Conservation (phyloP, 129 eudicot genomes). For the Logfia minima region DNA sequence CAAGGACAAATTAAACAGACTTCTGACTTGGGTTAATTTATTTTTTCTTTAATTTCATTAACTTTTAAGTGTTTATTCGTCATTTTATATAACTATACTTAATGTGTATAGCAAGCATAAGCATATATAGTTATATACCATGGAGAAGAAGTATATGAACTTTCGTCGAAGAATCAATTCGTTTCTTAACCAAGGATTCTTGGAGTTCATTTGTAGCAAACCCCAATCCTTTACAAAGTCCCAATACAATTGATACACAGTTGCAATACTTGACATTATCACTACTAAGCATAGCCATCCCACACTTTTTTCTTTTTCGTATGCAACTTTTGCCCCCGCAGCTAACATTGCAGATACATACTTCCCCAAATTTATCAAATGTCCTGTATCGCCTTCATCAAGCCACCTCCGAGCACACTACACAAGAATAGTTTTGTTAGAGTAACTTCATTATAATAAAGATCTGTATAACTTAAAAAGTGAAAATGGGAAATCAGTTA, state of each 20-base stretch:
- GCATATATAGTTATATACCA: constrained; percentile 42
- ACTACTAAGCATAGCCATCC: constrained; percentile 84
- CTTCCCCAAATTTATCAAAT: constrained; percentile 78
- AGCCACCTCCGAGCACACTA: constrained; percentile 99
- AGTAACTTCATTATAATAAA: constrained; percentile 1
- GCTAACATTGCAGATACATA: constrained; percentile 99
- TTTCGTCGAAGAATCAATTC: constrained; percentile 73
- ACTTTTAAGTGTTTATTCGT: neutral
- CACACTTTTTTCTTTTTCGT: constrained; percentile 70
- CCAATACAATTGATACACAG: constrained; percentile 94
- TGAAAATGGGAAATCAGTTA: neutral
- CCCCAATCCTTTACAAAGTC: constrained; percentile 99
- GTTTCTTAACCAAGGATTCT: constrained; percentile 97
- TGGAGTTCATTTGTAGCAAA: constrained; percentile 82
- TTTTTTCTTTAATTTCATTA: neutral
- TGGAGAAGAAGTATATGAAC: constrained; percentile 85
- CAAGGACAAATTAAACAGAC: constrained; percentile 11
- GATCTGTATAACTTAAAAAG: neutral
- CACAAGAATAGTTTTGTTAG: neutral
- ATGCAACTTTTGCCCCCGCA: constrained; percentile 94
- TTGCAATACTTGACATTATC: constrained; percentile 79
- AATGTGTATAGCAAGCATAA: constrained; percentile 17
- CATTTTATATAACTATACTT: neutral
- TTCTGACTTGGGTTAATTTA: neutral
- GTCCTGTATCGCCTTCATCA: constrained; percentile 91